Evolutionary conservation across 2,329 filamentous ascomycete genomes (phyloP), one percentile per base, ranked within the genome.

Genomic region (Dothideomycetes sp.): DNA sequence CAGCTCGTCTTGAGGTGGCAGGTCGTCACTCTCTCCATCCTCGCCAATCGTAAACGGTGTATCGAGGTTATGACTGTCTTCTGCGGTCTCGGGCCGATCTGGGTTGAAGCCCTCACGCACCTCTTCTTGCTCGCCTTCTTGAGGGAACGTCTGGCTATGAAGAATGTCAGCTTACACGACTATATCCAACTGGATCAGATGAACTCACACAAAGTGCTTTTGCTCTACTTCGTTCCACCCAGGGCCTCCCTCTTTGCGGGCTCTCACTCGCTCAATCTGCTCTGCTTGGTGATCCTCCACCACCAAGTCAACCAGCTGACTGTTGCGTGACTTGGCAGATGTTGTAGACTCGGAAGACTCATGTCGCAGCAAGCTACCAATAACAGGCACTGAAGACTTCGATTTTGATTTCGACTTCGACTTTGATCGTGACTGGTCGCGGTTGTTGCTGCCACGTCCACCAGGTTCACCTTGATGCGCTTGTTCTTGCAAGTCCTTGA

Each of bases 221-320:
- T 68, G 61, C 46, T 74, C 67, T 8, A 64, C 64, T 35, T 70
- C 67, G 47, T 79, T 78, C 71, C 73, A 77, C 13, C 67, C 71
- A 18, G 76, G 68, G 18, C 76, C 72, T 34, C 74, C 73, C 57
- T 80, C 76, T 53, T 78, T 78, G 39, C 75, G 67, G 10, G 72
- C 71, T 37, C 76, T 68, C n/a, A 74, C 71, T 33, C 74, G 70
- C 45, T 81, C 76, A 33, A 73, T 64, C 41, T 76, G 69, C 53
- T 81, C 78, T 5, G 76, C 77, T 33, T 75, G 59, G 31, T 61
- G 68, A 53, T 82, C 76, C 60, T 82, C 77, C 7, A 83, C 74
- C 0, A 82, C 71, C 4, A 83, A 61, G 54, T 83, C 78, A 9
- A 82, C 78, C 4, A 82, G 62, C 50, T 82, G 78, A 48, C 74